Evolutionary conservation across 129 eudicot species (phyloP), one percentile per base, ranked within the genome.

Genomic region (Heracleum sosnowskyi): DNA sequence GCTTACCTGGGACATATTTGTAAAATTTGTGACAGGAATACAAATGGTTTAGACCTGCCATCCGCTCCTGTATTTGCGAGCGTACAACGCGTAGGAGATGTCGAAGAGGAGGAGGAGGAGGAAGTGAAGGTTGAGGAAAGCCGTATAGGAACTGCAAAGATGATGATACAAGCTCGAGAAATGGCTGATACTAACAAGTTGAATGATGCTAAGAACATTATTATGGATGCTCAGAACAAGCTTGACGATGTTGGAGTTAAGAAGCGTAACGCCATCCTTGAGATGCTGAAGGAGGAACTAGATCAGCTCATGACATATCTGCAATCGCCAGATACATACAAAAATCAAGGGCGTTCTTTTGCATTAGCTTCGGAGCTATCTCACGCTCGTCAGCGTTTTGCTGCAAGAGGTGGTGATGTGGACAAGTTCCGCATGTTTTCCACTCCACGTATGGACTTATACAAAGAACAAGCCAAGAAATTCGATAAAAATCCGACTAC

Each of bases 331-430:
- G 41, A 70, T 12, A 1, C 33, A 7, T 70, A 70, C 28, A 37
- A 20, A 11, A 33, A 70, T 0, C 36, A 70, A 8, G 75, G 75
- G 24, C 75, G 45, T 70, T 1, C 75, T 11, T 70, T 70, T 13
- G 70, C 70, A 63, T 31, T 63, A 11, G 28, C 73, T 33, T 66
- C 39, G 0, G 73, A 66, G 41, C 31, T n/a, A 10, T 26, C 15
- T 11, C 69, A 62, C 17, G 35, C 28, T 69, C 74, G 74, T 17
- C 74, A 69, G 39, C 45, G 46, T 35, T 37, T 33, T 37, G 45
- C 75, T 34, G 45, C 75, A 36, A 70, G 45, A 70, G 75, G 75
- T 70, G 75, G 46, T 69, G 44, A 69, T 33, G 12, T 69, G 37
- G 41, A 69, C 8, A 71, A 72, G 46, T 12, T 41, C 33, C 49